Evolutionary conservation across 2,329 filamentous ascomycete species (phyloP).

Genomic region (Ophiostoma australiae): DNA sequence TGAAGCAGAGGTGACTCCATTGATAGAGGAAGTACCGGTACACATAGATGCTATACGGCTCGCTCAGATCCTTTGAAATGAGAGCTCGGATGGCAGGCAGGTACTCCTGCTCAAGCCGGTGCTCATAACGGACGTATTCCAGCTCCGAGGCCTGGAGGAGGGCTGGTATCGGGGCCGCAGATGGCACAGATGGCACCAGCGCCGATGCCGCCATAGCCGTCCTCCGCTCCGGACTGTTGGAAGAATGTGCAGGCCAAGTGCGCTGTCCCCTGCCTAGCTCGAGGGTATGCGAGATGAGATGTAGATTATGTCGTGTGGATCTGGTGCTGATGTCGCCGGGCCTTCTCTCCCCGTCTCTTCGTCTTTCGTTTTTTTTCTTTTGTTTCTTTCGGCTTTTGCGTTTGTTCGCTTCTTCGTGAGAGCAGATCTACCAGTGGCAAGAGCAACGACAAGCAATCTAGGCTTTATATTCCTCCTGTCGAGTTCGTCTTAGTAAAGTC

Average conservation of each 20-base stretch:
- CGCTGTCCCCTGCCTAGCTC: neutral
- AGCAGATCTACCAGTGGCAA: neutral
- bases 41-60: conserved; percentile 98
- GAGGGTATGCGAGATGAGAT: neutral
- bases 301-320: neutral
- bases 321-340: neutral
- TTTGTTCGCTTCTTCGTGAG: neutral
- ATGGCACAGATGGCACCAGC: neutral
- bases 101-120: conserved; percentile 57
- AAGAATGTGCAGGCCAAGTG: neutral
- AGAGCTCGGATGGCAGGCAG: conserved; percentile 83
- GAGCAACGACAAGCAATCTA: neutral
- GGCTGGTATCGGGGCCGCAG: neutral
- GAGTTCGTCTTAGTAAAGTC: neutral
- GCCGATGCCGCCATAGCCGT: conserved; percentile 10
- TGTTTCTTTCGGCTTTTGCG: no score
- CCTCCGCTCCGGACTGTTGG: neutral
- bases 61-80: conserved; percentile 93
- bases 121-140: conserved; percentile 58
- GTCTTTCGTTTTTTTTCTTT: neutral
- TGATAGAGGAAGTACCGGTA: conserved; percentile 97
- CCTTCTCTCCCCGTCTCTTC: neutral
- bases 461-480: neutral
- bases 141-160: conserved; percentile 37
- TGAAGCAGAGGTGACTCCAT: conserved; percentile 96